Evolutionary conservation across 768 basidiomycete genomes (phyloP).

Genomic region (Tulasnella sp.): DNA sequence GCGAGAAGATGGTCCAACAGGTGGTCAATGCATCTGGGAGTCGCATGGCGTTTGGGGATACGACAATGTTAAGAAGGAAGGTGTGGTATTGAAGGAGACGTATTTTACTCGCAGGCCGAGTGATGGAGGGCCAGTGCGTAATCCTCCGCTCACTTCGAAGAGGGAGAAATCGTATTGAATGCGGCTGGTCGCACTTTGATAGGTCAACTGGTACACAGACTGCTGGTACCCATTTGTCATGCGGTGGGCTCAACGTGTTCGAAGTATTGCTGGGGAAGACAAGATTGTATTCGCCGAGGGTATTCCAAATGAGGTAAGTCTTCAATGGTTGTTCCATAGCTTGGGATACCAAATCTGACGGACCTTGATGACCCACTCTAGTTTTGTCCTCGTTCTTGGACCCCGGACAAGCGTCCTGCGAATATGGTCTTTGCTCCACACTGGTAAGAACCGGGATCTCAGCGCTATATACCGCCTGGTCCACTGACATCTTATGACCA

Average conservation of each 20-base stretch:
- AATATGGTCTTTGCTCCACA: constrained; percentile 70
- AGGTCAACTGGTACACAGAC: constrained; percentile 84
- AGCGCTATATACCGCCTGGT: not conserved
- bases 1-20: constrained; percentile 64
- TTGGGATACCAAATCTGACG: not conserved
- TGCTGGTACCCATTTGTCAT: constrained; percentile 73
- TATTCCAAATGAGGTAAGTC: constrained; percentile 85
- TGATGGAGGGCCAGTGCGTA: not conserved
- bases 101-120: constrained; percentile 71
- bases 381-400: constrained; percentile 79
- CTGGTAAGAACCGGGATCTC: constrained; percentile 41
- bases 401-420: constrained; percentile 48
- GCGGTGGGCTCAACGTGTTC: constrained; percentile 57
- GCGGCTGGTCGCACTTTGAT: not conserved
- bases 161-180: not conserved
- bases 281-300: constrained; percentile 65
- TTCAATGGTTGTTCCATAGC: not conserved
- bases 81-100: constrained; percentile 70
- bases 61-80: constrained; percentile 55
- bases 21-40: constrained; percentile 74
- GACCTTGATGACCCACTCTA: constrained; percentile 29
- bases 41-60: constrained; percentile 92
- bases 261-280: constrained; percentile 44
- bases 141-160: not conserved
- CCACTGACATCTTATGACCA: constrained; percentile 27